A percentile compares a stretch with the other conserved stretches of the same genome.
Evolutionary conservation across 139 green algal genomes (phyloP).

Genomic region (Tetraselmis striata): DNA sequence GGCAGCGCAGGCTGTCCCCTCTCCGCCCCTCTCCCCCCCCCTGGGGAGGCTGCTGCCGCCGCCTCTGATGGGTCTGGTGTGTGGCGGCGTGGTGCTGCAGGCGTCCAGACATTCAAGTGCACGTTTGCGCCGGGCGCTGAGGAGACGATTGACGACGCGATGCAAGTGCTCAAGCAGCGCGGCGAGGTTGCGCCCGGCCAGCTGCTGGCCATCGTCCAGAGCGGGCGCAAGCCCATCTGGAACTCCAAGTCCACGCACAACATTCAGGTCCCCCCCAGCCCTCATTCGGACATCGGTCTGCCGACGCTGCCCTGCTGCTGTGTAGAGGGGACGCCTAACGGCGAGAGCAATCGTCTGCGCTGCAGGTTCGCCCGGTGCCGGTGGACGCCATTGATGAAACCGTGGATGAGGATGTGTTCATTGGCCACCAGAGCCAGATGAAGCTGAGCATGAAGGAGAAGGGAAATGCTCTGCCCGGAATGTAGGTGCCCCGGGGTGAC

Average conservation of each 20-base stretch:
- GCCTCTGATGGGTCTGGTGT: no score
- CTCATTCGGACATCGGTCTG: no score
- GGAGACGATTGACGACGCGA: conserved; percentile 23
- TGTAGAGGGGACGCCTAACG: no score
- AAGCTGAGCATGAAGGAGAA: background rate
- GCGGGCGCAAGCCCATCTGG: conserved; percentile 74
- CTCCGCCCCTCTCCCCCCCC: no score
- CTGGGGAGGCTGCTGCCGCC: no score
- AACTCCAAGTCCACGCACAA: conserved; percentile 59
- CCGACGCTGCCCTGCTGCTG: no score
- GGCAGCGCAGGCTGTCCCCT: no score
- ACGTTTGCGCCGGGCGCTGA: conserved; percentile 4
- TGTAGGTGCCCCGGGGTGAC: no score
- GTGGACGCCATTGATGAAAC: background rate
- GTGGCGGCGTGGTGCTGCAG: background rate
- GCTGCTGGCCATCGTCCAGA: conserved; percentile 75
- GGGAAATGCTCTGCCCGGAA: background rate
- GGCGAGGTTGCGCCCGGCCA: conserved; percentile 53
- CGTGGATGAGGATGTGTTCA: background rate
- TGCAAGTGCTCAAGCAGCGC: conserved; percentile 50
- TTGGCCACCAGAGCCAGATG: background rate
- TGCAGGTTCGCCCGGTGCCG: background rate
- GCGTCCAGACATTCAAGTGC: conserved; percentile 8
- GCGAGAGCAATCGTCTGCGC: no score
- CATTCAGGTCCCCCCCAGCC: conserved; percentile 54